Conservation (phyloP, 306 rosid species). For the Pyrus betulifolia region DNA sequence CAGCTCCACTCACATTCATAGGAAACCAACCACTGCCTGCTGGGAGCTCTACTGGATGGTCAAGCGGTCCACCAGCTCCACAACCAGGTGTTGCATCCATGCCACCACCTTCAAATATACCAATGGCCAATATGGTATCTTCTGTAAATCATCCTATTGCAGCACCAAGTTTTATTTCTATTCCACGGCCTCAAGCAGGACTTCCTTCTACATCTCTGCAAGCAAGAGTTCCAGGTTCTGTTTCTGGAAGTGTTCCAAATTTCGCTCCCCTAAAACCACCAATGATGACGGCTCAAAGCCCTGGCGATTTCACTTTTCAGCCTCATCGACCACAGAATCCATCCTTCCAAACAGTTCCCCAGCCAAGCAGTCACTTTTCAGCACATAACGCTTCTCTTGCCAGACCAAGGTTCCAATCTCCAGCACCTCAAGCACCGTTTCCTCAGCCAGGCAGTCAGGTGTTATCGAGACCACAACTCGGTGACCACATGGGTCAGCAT, state of each 20-base stretch:
- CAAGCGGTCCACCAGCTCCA: constrained; percentile 13
- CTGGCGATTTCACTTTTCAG: constrained; percentile 64
- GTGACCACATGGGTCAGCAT: too few species aligned
- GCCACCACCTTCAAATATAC: constrained; percentile 27
- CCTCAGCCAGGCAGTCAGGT: too few species aligned
- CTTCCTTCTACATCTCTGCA: constrained; percentile 39
- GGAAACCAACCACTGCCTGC: constrained; percentile 23
- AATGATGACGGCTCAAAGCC: constrained; percentile 26
- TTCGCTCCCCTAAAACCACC: constrained; percentile 35
- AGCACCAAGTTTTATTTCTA: constrained; percentile 23
- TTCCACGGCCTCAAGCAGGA: constrained; percentile 40
- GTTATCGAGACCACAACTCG: too few species aligned
- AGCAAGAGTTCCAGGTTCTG: constrained; percentile 6
- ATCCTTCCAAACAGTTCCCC: constrained; percentile 27
- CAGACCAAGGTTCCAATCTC: too few species aligned
- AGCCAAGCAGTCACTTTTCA: too few species aligned
- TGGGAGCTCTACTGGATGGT: too few species aligned
- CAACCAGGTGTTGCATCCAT: constrained; percentile 36
- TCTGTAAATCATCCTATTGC: constrained; percentile 7
- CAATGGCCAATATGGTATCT: constrained; percentile 13
- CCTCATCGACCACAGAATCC: constrained; percentile 40
- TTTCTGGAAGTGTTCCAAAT: constrained; percentile 26
- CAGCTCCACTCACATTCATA: constrained; percentile 34
- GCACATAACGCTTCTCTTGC: too few species aligned
- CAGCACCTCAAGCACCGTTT: too few species aligned